phyloP scores from a whole-genome alignment of 1,284 basidiomycete species.

The Phylloporus gajari region DNA sequence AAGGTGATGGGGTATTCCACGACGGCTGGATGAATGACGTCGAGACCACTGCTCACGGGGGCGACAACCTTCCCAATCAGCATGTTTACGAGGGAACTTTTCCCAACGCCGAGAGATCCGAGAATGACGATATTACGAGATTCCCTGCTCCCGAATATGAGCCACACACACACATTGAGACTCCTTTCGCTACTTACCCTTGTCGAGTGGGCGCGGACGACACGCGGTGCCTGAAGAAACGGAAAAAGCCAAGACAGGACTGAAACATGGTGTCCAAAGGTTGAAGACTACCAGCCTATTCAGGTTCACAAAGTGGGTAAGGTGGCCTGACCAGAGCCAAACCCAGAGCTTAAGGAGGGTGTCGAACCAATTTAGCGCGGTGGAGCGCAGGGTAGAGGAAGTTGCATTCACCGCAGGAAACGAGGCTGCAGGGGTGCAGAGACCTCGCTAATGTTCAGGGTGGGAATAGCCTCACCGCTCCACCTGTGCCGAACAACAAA shows the following conservation, averaged over 20 bases:
- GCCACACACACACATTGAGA: slow-evolving; percentile 1
- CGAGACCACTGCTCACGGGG: slow-evolving; percentile 33
- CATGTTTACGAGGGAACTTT: slow-evolving; percentile 43
- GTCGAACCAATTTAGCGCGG: neutral
- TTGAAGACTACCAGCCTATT: neutral
- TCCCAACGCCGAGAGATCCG: slow-evolving; percentile 41
- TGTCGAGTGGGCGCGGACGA: neutral
- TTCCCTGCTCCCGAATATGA: slow-evolving; percentile 17
- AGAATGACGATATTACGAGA: slow-evolving; percentile 35
- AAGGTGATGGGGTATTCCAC: slow-evolving; percentile 27
- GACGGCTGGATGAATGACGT: slow-evolving; percentile 30
- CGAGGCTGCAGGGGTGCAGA: neutral
- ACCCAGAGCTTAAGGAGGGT: neutral
- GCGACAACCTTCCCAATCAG: slow-evolving; percentile 34
- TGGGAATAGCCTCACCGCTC: neutral
- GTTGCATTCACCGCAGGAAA: neutral
- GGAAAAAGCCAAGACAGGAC: neutral
- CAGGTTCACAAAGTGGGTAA: neutral
- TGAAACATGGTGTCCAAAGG: slow-evolving; percentile 10
- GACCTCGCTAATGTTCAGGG: neutral
- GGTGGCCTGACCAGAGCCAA: neutral
- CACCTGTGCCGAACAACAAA: too few species aligned
- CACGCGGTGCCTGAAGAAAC: slow-evolving; percentile 3
- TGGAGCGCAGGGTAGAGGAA: neutral
- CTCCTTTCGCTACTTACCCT: slow-evolving; percentile 22